Percentiles rank a stretch among this genome's conserved stretches.
Evolutionary conservation across 306 rosid genomes (phyloP).

Genomic region (Vigna mungo): DNA sequence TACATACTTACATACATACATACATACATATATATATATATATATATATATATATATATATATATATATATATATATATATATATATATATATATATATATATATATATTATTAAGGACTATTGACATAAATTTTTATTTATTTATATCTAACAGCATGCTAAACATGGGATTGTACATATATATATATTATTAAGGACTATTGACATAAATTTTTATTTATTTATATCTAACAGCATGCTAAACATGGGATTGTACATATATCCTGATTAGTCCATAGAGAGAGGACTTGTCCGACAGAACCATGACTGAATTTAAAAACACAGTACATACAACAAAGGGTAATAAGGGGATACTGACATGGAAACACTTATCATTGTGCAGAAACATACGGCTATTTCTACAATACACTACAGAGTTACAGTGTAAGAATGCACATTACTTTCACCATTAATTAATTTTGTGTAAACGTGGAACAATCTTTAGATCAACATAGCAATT

Average conservation of each 20-base stretch:
- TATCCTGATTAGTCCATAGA: neutral
- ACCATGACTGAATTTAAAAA: slow-evolving; percentile 2
- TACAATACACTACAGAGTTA: slow-evolving; percentile 19
- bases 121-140: neutral
- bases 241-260: neutral
- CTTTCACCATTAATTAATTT: slow-evolving; percentile 32
- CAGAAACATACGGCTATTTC: slow-evolving; percentile 33
- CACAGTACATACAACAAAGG: slow-evolving; percentile 34
- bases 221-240: neutral
- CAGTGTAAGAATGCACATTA: slow-evolving; percentile 20
- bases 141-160: neutral
- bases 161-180: neutral
- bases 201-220: neutral
- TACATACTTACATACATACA: no score
- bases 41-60: no score
- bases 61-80: no score
- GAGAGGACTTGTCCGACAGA: neutral
- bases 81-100: no score
- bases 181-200: neutral
- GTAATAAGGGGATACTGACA: slow-evolving; percentile 25
- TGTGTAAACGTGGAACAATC: slow-evolving; percentile 24
- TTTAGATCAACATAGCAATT: neutral
- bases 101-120: no score
- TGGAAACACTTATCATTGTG: slow-evolving; percentile 10
- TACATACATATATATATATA: no score